Base-by-base conservation (phyloP, 1,284 basidiomycete species). In the Schizophyllum amplum region DNA sequence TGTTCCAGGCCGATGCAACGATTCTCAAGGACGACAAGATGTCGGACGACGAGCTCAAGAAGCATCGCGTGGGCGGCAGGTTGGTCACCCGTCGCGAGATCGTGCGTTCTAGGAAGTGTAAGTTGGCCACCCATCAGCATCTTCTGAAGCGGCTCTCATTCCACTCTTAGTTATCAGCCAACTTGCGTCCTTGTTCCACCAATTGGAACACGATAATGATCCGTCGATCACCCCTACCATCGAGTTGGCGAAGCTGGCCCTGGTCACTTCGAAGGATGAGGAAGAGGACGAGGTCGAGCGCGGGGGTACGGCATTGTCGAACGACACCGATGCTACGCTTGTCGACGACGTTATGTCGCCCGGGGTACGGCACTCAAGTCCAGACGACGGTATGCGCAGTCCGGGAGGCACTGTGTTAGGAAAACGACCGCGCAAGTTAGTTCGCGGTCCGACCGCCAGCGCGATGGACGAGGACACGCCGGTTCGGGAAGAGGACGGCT, bases 231-330 rank as follows among this genome's bases (percentile, higher is more conserved):
- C 90, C 0, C 93, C 93, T 0, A 84, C 86, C 4, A 74, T 92
- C 50, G 91, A 95, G 65, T 78, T 97, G 11, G 94, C 94, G 5
- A 94, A 95, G 67, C 80, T 97, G n/a, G 94, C 94, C 0, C 78
- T 97, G n/a, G 88, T 95, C 20, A 93, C 93, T 3, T 88, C 91
- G 2, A 84, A 90, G 64, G 90, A 94, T 61, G 93, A 95, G 68
- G 90, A 92, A 66, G 87, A 91, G 59, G 90, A 92, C 58, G 87
- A 88, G 60, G 22, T 5, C n/a, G 84, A 86, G 60, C 80, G 79
- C 63, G 78, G 80, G 57, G 84, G 83, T 49, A 88, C 87, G 4
- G n/a, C 7, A 20, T 49, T 5, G n/a, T 90, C 87, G n/a, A 86
- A 89, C 62, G 88, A 90, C 65, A 90, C 87, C 1, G 89, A 92